These are phyloP conservation scores for Chenopodium quinoa DNA, from an alignment of 148 eudicot species.

Conservation along the genomic window DNA sequence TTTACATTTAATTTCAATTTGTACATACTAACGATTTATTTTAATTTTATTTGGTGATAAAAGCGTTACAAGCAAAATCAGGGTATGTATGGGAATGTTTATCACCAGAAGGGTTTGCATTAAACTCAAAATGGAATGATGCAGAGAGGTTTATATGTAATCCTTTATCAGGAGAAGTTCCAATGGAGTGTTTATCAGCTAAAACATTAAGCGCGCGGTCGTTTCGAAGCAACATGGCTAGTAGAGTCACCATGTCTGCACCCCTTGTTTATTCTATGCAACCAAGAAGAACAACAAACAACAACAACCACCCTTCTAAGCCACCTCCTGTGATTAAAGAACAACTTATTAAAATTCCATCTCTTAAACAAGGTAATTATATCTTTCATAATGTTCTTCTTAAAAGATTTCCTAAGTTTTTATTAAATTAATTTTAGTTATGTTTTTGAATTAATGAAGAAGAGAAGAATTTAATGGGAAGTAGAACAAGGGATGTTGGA, in stretches of 20 bases:
- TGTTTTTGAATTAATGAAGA: background rate
- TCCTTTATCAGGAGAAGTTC: conserved; percentile 88
- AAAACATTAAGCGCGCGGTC: conserved; percentile 79
- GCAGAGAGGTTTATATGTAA: conserved; percentile 92
- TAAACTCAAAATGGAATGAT: conserved; percentile 92
- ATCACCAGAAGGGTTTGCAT: conserved; percentile 71
- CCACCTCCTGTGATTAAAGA: conserved; percentile 18
- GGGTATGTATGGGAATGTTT: conserved; percentile 70
- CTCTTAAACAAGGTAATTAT: conserved; percentile 20
- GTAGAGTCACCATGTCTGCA: conserved; percentile 82
- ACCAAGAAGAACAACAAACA: conserved; percentile 18
- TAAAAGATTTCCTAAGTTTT: background rate
- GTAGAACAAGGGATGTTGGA: conserved; percentile 72
- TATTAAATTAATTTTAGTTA: background rate
- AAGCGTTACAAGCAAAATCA: conserved; percentile 85
- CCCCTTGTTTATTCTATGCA: conserved; percentile 67
- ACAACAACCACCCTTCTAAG: background rate
- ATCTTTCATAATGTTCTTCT: background rate
- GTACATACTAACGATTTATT: too few species aligned
- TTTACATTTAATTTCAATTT: too few species aligned
- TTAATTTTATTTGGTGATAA: background rate
- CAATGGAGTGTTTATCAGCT: conserved; percentile 87
- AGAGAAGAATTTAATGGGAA: conserved; percentile 35
- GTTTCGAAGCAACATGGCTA: conserved; percentile 45
- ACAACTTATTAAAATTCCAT: conserved; percentile 16